Evolutionary conservation across 768 basidiomycete genomes (phyloP).

Genomic region (Termitomyces sp.): DNA sequence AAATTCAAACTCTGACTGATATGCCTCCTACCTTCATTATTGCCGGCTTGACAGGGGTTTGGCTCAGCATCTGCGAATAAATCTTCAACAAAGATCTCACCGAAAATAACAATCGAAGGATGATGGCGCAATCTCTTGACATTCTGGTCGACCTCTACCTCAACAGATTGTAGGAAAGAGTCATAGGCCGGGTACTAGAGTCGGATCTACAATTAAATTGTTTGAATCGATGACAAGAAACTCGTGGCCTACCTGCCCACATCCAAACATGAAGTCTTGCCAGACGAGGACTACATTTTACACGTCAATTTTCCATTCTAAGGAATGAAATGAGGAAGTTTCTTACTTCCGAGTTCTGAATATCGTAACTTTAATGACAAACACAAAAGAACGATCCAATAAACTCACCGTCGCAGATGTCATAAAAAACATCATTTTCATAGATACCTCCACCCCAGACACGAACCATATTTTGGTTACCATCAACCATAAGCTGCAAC

Average conservation of each 20-base stretch:
- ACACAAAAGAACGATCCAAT: neutral
- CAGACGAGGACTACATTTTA: slow-evolving; percentile 70
- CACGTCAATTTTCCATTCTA: neutral
- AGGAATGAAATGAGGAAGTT: neutral
- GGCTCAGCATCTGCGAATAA: neutral
- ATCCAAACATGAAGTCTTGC: slow-evolving; percentile 98
- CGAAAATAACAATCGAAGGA: slow-evolving; percentile 86
- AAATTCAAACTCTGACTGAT: neutral
- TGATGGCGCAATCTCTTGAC: slow-evolving; percentile 84
- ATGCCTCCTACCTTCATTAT: slow-evolving; percentile 62
- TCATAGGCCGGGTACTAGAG: slow-evolving; percentile 85
- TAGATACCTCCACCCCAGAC: slow-evolving; percentile 97
- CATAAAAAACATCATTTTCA: slow-evolving; percentile 78
- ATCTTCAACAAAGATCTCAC: slow-evolving; percentile 33
- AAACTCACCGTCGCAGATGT: slow-evolving; percentile 68
- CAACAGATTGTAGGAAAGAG: slow-evolving; percentile 68
- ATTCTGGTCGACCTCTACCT: slow-evolving; percentile 77
- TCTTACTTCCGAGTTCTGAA: slow-evolving; percentile 63
- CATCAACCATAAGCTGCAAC: slow-evolving; percentile 82
- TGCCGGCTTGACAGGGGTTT: slow-evolving; percentile 52
- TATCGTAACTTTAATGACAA: neutral
- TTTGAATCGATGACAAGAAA: neutral
- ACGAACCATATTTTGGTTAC: slow-evolving; percentile 90
- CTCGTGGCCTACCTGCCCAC: slow-evolving; percentile 64
- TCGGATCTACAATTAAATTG: neutral